Percentiles rank a stretch among this genome's conserved stretches.
Conservation (phyloP, 345 rosid genomes). For the Dimocarpus longan region DNA sequence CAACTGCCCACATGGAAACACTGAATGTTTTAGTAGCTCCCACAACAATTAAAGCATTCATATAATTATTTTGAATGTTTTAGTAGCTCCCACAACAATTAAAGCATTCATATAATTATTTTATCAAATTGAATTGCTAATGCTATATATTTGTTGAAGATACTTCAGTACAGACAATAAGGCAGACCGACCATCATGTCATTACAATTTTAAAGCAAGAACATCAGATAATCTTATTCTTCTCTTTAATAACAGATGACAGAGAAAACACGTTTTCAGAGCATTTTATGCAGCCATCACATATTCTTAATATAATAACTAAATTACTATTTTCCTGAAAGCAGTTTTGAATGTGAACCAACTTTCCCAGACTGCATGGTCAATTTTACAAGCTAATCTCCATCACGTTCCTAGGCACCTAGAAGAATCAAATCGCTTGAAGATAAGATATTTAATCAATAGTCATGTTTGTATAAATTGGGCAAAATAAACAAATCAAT, state of each 20-base stretch:
- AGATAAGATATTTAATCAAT: neutral
- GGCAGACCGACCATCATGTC: neutral
- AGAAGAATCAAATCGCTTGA: constrained; percentile 17
- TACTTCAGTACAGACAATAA: constrained; percentile 1
- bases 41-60: neutral
- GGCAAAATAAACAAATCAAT: neutral
- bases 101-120: neutral
- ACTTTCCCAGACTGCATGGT: constrained; percentile 1
- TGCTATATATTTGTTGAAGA: neutral
- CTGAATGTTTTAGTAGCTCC: neutral
- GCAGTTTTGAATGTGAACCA: constrained; percentile 3
- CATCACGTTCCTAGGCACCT: constrained; percentile 4
- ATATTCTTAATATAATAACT: constrained; percentile 2
- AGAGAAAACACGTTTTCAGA: neutral
- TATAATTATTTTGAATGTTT: neutral
- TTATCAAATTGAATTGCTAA: neutral
- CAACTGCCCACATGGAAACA: neutral
- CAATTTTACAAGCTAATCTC: constrained; percentile 9
- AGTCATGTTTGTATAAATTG: neutral
- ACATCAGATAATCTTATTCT: neutral
- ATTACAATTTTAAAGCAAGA: constrained; percentile 4
- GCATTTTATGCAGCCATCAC: neutral
- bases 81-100: neutral
- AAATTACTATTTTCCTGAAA: neutral
- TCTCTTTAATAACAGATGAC: neutral